Evolutionary conservation across 192 early-diverging fungal genomes (phyloP).

Genomic region (Entrophospora sp.): DNA sequence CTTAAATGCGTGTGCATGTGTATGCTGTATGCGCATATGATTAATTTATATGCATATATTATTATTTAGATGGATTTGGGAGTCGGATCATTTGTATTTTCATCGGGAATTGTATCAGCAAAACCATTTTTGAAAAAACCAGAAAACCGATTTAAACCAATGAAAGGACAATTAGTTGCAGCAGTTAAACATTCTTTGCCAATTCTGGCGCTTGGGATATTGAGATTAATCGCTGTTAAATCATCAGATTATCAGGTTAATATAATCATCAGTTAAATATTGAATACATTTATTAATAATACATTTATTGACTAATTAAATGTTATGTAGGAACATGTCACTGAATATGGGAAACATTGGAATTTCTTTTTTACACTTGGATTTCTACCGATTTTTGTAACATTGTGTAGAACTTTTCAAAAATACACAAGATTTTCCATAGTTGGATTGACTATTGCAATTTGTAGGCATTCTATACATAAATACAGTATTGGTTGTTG

Average conservation of each 20-base stretch:
- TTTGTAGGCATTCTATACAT: conserved; percentile 21
- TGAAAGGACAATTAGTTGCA: conserved; percentile 23
- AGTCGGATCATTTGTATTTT: conserved; percentile 90
- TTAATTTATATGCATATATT: no score
- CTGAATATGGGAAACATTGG: conserved; percentile 97
- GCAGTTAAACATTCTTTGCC: conserved; percentile 53
- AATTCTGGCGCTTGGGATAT: conserved; percentile 66
- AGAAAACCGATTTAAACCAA: conserved; percentile 22
- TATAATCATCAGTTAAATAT: conserved; percentile 13
- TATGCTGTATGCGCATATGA: no score
- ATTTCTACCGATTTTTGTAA: conserved; percentile 70
- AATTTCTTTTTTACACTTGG: conserved; percentile 97
- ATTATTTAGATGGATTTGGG: conserved; percentile 97
- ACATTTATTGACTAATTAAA: no score
- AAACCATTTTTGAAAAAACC: conserved; percentile 43
- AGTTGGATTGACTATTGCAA: conserved; percentile 38
- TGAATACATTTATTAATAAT: not conserved
- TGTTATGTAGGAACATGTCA: conserved; percentile 81
- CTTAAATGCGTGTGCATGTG: no score
- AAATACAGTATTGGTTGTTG: no score
- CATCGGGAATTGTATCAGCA: conserved; percentile 73
- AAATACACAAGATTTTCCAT: conserved; percentile 48
- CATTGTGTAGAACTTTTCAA: conserved; percentile 45
- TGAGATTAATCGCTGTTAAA: conserved; percentile 61
- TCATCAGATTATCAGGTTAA: conserved; percentile 77